Evolutionary conservation across 2,329 filamentous ascomycete species (phyloP), one percentile per base, ranked within the genome.

Genomic region (Fusarium buxicola): DNA sequence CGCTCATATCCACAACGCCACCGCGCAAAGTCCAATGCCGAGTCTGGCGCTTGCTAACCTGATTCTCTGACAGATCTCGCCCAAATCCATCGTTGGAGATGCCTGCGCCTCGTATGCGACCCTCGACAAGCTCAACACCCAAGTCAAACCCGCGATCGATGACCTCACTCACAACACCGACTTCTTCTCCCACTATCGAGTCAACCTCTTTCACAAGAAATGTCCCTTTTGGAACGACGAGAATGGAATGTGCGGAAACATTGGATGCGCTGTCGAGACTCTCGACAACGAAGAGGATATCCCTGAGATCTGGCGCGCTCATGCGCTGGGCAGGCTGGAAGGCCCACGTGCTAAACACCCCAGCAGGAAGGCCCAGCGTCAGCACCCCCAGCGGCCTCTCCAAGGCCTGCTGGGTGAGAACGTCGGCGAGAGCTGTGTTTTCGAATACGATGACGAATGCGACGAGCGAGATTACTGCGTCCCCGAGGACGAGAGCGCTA

Each of bases 141-240:
- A 87, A 58, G 83, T 97, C 62, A 89, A 89, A 69, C 91, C 93
- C 15, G 86, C 88, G 48, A 80, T 99, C 68, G 86, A 92, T 70
- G 89, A 92, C 52, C 86, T 99, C 40, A 96, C 92, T 0, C 87
- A 87, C 69, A 88, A 91, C 49, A 96, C 94, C 76, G 95, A 99
- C 78, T 99, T 97, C 84, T 99, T 99, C 79, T 94, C 94, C 49
- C 93, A 98, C 78, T 99, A 98, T 80, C 90, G 95, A 55, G 81
- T 99, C 40, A 98, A 97, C 75, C 85, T 99, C 16, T 99, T 92
- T 78, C 91, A 96, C 77, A 97, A 95, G 77, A 88, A 87, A 78
- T 99, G 95, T 73, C 95, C 95, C 0, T 99, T 98, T 76, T 99
- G 95, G 94, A 87, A 89, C 73, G 95, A 99, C 76, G 89, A 93